phyloP scores from a whole-genome alignment of 2,329 filamentous ascomycete genomes.

The Coleophoma cylindrospora region DNA sequence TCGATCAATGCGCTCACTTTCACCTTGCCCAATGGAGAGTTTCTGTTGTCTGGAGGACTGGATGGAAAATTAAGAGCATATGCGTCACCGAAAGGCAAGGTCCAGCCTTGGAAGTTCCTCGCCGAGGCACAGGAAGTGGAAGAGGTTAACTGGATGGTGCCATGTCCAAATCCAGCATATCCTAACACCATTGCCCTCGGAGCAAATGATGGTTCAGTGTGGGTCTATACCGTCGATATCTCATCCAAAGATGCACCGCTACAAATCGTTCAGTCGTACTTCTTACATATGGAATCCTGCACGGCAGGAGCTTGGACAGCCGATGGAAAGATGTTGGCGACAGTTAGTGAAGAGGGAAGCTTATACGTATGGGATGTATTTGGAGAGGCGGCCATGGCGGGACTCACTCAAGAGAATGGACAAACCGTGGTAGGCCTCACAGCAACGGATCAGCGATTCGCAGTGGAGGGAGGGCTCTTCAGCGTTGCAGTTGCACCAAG shows the following conservation, averaged over 20 bases:
- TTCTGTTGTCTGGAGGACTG: conserved; percentile 79
- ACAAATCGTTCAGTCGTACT: conserved; percentile 85
- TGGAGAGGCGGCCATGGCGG: conserved; percentile 37
- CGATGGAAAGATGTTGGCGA: conserved; percentile 81
- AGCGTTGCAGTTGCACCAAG: conserved; percentile 78
- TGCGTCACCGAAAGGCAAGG: conserved; percentile 42
- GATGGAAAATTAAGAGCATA: conserved; percentile 79
- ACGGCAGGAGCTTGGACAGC: conserved; percentile 90
- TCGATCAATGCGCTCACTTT: conserved; percentile 85
- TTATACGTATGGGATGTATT: conserved; percentile 79
- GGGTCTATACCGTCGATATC: conserved; percentile 85
- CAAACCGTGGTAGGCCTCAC: conserved; percentile 74
- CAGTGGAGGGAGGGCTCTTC: conserved; percentile 86
- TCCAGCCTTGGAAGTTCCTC: conserved; percentile 58
- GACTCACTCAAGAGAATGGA: conserved; percentile 47
- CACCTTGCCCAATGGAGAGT: conserved; percentile 77
- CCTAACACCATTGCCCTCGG: conserved; percentile 84
- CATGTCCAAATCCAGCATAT: conserved; percentile 67
- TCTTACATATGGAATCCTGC: conserved; percentile 79
- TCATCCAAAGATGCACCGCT: conserved; percentile 57
- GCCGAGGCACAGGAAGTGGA: conserved; percentile 84
- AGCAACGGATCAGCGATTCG: conserved; percentile 80
- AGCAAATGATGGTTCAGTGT: conserved; percentile 85
- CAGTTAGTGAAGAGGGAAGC: conserved; percentile 82
- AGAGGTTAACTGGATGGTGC: conserved; percentile 85